Base-by-base conservation (phyloP, 2,329 filamentous ascomycete species). In the Colletotrichum sp. region DNA sequence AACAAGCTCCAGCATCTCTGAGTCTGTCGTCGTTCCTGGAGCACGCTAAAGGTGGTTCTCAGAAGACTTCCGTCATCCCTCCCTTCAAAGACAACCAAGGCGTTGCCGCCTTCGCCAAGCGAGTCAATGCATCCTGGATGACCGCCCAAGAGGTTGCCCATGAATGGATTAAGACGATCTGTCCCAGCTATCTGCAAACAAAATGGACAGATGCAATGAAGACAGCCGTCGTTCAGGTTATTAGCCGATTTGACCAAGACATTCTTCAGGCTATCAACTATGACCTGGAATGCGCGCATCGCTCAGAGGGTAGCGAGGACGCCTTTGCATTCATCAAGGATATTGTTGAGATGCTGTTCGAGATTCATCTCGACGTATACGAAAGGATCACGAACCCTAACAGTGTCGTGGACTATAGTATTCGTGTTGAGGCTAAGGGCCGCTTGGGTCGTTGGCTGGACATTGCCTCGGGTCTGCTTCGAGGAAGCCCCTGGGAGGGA, bases 11-110 rank as follows among this genome's bases (percentile, higher is more conserved):
- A 27, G 84, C 87, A 0, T 86, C 86, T 13, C 82, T 90, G 34
- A 89, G 89, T 11, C 84, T 92, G 18, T 90, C 88, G 1, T 90
- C 90, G 6, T 93, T 93, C 76, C 84, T 93, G 6, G 91, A 93
- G 76, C 90, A 93, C 77, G 88, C 90, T 2, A 92, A 92, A 76
- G 84, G 88, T 0, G 86, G 87, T 5, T 86, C 88, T 1, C 87
- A 90, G 77, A 87, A 88, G 64, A 83, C 86, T 27, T 82, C 83
- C 2, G 85, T 84, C n/a, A 85, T 83, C 4, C 83, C 86, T 1
- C 77, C 80, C 0, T 91, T 92, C 74, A 85, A 90, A 24, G 89
- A 91, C 68, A 82, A 84, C 2, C 85, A 85, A 55, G 89, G 90
- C 0, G 80, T 93, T 6, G 82, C 82, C 33, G 76, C 82, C 1